Base-by-base conservation (phyloP, 148 eudicot genomes). In the Chenopodium formosanum region DNA sequence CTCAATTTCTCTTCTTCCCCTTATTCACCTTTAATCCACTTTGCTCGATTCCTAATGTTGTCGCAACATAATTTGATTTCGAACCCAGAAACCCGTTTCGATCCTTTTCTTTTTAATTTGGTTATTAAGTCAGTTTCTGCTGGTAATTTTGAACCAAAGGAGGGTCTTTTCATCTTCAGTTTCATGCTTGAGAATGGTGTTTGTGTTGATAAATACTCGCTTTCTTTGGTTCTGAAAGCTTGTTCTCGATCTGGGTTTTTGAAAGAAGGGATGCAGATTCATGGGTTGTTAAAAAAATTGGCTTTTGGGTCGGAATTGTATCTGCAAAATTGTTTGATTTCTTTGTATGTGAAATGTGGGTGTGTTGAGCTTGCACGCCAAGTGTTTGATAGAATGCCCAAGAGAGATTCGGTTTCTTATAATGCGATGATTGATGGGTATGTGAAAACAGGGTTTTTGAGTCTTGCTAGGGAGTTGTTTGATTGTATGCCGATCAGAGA, bases 371-470 rank as follows among this genome's bases (percentile, higher is more conserved):
- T 74, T 65, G 94, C 91, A 4, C 89, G 91, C 44, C 95, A 80
- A 25, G 83, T 93, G 73, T 93, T 93, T 75, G 97, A 93, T 88
- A 88, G 75, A 79, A 91, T 91, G 92, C 56, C 73, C 2, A 48
- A 73, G 13, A 87, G 82, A 75, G 97, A 94, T 75, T 83, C 89
- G 2, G 90, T 94, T 79, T 88, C 94, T 23, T 92, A 82, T 73
- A 94, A 94, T 78, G 83, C 87, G 53, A 88, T 92, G 92, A 90
- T 94, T 68, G 93, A 92, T 83, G 97, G 94, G 76, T 92, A 90
- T 87, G 90, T 88, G 65, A 92, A 94, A 87, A 63, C 72, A 50
- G 92, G 94, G 81, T 87, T 81, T 84, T 66, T 92, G 67, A 70
- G 64, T 75, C 70, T 68, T 14, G 94, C 91, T 4, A 84, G 89